Base-by-base conservation (phyloP, 2,329 filamentous ascomycete species). In the Albifimbria verrucaria region DNA sequence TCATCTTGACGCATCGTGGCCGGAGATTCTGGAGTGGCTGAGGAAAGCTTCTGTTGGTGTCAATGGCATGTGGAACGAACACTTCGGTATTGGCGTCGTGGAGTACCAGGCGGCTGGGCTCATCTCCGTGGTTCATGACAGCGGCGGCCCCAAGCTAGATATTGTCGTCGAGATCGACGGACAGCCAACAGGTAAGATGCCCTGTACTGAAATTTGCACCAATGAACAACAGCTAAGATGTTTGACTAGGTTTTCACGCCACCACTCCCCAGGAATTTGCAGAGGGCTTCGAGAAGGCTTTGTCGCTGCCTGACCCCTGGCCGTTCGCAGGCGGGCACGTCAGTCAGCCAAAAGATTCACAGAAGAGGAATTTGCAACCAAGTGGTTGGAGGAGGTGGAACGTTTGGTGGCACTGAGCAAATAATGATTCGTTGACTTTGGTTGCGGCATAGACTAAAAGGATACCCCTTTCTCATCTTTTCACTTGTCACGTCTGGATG, bases 61-160 rank as follows among this genome's bases (percentile, higher is more conserved):
- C 25, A 99, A 99, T 63, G 91, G 89, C 65, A 99, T 99, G 94
- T 99, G 94, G 93, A 97, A 97, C 68, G 94, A 99, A 74, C 94
- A 99, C 71, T 99, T 99, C 68, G 94, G 94, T 21, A 99, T 99
- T 54, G 94, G 94, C 1, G 92, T 97, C 17, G 94, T 99, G 41
- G 94, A 99, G 76, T 99, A 97, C 67, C 92, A 97, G 68, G 94
- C 94, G 4, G 94, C 94, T 0, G 94, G 94, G 1, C 77, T 99
- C 53, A 92, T 99, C 53, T 86, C 88, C 5, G 92, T 99, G 0
- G 94, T 97, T 9, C 94, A 99, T 64, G 80, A 97, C 70, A 94
- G 89, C 49, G 94, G 93, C 9, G 94, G 94, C 0, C 94, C 94
- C 2, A 96, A 94, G 72, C 73, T 91, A 57, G 94, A 99, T 67